phyloP scores from a whole-genome alignment of 352 stramenopile species.

The Phytophthora pistaciae region DNA sequence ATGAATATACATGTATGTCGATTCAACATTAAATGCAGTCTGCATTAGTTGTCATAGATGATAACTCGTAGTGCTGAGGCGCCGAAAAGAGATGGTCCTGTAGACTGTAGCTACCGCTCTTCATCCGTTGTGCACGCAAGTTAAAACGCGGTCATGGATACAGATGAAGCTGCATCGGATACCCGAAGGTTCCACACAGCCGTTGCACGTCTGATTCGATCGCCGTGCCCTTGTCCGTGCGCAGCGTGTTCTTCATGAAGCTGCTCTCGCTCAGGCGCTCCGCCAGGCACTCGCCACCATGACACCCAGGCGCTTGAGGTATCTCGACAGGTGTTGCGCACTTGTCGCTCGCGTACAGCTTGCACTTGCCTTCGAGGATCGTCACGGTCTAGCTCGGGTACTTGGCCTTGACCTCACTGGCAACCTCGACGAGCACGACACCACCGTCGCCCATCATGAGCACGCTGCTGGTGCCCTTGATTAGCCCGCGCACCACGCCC shows the following conservation, averaged over 20 bases:
- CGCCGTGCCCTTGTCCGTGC: conserved; percentile 45
- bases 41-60: too few relatives aligned
- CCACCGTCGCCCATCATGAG: conserved; percentile 55
- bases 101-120: too few relatives aligned
- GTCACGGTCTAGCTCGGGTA: conserved; percentile 60
- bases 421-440: conserved; percentile 52
- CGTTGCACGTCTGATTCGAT: conserved; percentile 52
- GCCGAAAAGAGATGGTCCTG: too few relatives aligned
- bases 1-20: too few relatives aligned
- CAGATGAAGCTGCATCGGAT: conserved; percentile 9
- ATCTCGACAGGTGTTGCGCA: conserved; percentile 38
- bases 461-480: conserved; percentile 45
- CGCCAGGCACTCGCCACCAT: conserved; percentile 47
- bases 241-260: conserved; percentile 45
- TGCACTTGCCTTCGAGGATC: conserved; percentile 41
- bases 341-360: conserved; percentile 39
- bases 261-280: conserved; percentile 38
- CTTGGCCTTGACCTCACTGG: conserved; percentile 52
- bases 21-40: too few relatives aligned
- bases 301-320: conserved; percentile 40
- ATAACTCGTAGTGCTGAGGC: too few relatives aligned
- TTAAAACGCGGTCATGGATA: too few relatives aligned
- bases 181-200: conserved; percentile 37
- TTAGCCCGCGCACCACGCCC: conserved; percentile 35
- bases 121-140: too few relatives aligned